Base-by-base conservation (phyloP, 345 rosid genomes). In the Durio zibethinus region DNA sequence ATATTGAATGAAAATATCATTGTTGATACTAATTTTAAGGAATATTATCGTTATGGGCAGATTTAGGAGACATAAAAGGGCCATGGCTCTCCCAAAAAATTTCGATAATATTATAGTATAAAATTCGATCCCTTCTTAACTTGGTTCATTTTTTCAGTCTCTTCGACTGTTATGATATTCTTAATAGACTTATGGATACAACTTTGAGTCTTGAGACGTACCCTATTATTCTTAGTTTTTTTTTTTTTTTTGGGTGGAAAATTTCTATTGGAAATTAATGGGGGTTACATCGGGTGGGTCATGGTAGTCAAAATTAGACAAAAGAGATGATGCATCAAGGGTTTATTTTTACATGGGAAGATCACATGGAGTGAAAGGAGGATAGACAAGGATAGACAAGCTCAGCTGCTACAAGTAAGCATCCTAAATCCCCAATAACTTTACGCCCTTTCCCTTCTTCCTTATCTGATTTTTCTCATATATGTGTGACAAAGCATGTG, bases 241-340 rank as follows among this genome's bases (percentile, higher is more conserved):
- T 40, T 40, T 6, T 8, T 40, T 40, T 40, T 7, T 6, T 7
- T 0, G 43, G 10, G n/a, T n/a, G n/a, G 5, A 47, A 54, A 54
- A 21, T 9, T n/a, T 54, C 27, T 56, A 23, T 12, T 70, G 10
- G 9, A 10, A 57, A 29, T 12, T 60, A 14, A 12, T 18, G 4
- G 61, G 36, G 69, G 79, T 79, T 79, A 70, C 81, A 63, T 79
- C 29, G 47, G 11, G 75, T 43, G 45, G 56, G 72, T 14, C 68
- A 80, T 43, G 62, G 69, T 59, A 29, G 63, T 76, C 67, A 48
- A 64, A 63, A 27, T 80, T 76, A 69, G 79, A 80, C 74, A 74
- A 74, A 12, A 72, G 77, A 70, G 80, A 52, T 35, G 50, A 61
- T 42, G 74, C 36, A 27, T 62, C 29, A 35, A 42, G 15, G 65